phyloP scores from a whole-genome alignment of 2,329 filamentous ascomycete species.

The Aspergillus sp. region DNA sequence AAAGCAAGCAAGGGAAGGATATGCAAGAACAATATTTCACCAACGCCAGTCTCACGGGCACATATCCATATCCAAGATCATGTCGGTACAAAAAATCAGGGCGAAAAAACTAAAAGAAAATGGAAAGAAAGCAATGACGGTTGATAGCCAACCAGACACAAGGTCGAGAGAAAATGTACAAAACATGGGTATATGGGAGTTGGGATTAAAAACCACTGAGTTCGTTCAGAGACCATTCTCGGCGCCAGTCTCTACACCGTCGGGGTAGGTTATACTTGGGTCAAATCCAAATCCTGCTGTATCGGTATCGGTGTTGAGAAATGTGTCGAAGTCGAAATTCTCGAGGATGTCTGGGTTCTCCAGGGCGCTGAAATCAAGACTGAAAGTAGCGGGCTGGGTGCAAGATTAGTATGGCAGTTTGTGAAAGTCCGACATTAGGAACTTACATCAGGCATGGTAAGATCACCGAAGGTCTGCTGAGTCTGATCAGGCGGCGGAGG shows the following conservation, averaged over 20 bases:
- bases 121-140: slow-evolving; percentile 12
- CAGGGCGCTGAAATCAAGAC: slow-evolving; percentile 46
- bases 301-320: slow-evolving; percentile 58
- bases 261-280: slow-evolving; percentile 39
- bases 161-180: slow-evolving; percentile 35
- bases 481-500: slow-evolving; percentile 34
- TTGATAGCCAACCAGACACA: slow-evolving; percentile 24
- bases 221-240: slow-evolving; percentile 39
- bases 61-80: slow-evolving; percentile 29
- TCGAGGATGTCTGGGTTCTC: slow-evolving; percentile 50
- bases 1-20: slow-evolving; percentile 18
- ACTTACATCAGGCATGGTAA: slow-evolving; percentile 41
- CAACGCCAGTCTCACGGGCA: slow-evolving; percentile 36
- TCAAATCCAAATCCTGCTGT: slow-evolving; percentile 45
- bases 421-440: not conserved
- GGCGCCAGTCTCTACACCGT: slow-evolving; percentile 45
- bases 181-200: slow-evolving; percentile 40
- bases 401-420: slow-evolving; percentile 15
- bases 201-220: slow-evolving; percentile 33
- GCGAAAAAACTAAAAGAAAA: slow-evolving; percentile 17
- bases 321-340: slow-evolving; percentile 66
- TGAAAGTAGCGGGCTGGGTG: slow-evolving; percentile 34
- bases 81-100: slow-evolving; percentile 21
- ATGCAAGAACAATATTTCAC: slow-evolving; percentile 32
- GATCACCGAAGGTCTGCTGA: slow-evolving; percentile 33